Evolutionary conservation across 768 basidiomycete genomes (phyloP).

Genomic region (Mycena olivaceomarginata): DNA sequence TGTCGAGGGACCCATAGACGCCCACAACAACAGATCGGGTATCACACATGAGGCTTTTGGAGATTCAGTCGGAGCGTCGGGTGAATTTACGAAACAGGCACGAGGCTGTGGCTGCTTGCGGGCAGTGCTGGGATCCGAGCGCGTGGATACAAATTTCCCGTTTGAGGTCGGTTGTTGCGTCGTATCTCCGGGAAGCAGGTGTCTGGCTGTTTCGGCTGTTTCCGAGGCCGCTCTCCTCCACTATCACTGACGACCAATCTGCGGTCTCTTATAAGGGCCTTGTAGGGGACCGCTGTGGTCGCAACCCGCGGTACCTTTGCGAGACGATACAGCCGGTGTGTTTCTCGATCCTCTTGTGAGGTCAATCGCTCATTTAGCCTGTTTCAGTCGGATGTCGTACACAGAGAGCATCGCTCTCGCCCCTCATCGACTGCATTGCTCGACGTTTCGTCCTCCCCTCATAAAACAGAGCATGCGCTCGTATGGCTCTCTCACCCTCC

Average conservation of each 20-base stretch:
- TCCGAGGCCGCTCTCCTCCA: slow-evolving; percentile 37
- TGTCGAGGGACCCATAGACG: slow-evolving; percentile 39
- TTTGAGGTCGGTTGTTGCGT: slow-evolving; percentile 27
- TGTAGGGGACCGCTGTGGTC: slow-evolving; percentile 9
- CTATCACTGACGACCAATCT: slow-evolving; percentile 34
- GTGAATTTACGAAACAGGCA: slow-evolving; percentile 13
- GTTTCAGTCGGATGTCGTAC: slow-evolving; percentile 27
- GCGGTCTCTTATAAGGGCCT: slow-evolving; percentile 34
- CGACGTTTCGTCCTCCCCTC: slow-evolving; percentile 15
- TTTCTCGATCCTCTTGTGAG: neutral
- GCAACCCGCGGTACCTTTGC: neutral
- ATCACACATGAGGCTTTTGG: slow-evolving; percentile 33
- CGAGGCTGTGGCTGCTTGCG: slow-evolving; percentile 10
- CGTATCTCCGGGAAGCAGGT: slow-evolving; percentile 19
- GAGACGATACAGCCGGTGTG: slow-evolving; percentile 21
- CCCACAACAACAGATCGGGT: slow-evolving; percentile 32
- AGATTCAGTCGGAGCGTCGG: slow-evolving; percentile 15
- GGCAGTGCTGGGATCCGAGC: slow-evolving; percentile 9
- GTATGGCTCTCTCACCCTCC: slow-evolving; percentile 28
- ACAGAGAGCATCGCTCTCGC: slow-evolving; percentile 32
- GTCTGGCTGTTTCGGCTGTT: slow-evolving; percentile 25
- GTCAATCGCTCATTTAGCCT: slow-evolving; percentile 13
- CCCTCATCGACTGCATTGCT: slow-evolving; percentile 31
- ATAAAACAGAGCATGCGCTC: slow-evolving; percentile 25
- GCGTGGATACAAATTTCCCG: slow-evolving; percentile 27